These are phyloP conservation scores for Globisporangium middletonii DNA, from an alignment of 352 stramenopile genomes.

Conservation along the genomic window DNA sequence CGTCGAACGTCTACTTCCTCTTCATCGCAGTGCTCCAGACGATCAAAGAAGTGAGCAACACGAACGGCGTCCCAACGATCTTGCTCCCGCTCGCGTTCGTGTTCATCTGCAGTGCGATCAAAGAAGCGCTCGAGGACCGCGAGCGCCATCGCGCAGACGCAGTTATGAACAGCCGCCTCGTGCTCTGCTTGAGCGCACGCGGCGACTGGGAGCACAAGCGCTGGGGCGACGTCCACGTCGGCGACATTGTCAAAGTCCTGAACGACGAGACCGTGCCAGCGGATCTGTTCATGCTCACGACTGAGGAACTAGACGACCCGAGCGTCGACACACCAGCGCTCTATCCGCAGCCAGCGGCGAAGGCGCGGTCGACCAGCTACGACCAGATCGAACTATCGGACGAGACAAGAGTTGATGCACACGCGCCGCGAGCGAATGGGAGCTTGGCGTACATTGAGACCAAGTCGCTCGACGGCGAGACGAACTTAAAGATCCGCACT, in stretches of 20 bases:
- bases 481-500: conserved; percentile 79
- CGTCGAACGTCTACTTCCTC: conserved; percentile 84
- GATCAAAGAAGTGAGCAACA: conserved; percentile 83
- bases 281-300: conserved; percentile 64
- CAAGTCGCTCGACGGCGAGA: conserved; percentile 82
- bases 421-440: conserved; percentile 9
- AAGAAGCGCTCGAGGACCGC: conserved; percentile 78
- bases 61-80: conserved; percentile 76
- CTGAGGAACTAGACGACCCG: conserved; percentile 44
- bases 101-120: conserved; percentile 76
- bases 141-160: conserved; percentile 68
- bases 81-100: conserved; percentile 68
- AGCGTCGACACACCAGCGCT: conserved; percentile 18
- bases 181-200: conserved; percentile 36
- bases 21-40: conserved; percentile 81
- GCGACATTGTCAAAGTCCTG: conserved; percentile 74
- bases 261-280: conserved; percentile 60
- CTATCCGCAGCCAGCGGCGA: not conserved
- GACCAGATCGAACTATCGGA: conserved; percentile 10
- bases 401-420: not conserved
- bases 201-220: conserved; percentile 43
- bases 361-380: not conserved
- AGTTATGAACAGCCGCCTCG: conserved; percentile 61
- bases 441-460: conserved; percentile 80
- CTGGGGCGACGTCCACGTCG: conserved; percentile 71